Conservation (phyloP, 805 yeast species). For the Yarrowia sp. region DNA sequence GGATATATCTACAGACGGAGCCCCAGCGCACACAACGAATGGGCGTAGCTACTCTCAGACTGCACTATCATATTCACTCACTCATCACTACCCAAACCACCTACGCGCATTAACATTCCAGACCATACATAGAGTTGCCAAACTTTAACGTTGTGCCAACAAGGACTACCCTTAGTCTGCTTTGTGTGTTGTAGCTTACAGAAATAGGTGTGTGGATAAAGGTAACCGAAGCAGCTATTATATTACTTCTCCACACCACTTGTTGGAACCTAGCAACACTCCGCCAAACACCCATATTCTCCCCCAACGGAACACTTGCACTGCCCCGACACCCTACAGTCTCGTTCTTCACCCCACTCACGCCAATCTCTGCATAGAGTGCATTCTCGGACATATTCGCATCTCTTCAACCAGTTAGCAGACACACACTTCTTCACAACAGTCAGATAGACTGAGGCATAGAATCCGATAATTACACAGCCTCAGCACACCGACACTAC, state of each 20-base stretch:
- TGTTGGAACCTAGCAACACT: neutral
- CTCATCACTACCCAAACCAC: constrained; percentile 7
- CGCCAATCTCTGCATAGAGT: constrained; percentile 18
- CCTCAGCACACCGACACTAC: neutral
- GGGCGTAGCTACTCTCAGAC: neutral
- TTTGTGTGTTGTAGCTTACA: neutral
- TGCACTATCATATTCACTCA: neutral
- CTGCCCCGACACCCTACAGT: no score
- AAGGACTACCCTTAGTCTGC: constrained; percentile 10
- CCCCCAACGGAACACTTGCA: no score
- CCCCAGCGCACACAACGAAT: neutral
- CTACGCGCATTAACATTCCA: constrained; percentile 25
- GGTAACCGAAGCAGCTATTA: neutral
- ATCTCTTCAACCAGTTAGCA: neutral
- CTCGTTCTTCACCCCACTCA: neutral
- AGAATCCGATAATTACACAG: neutral
- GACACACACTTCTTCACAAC: neutral
- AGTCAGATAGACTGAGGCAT: neutral
- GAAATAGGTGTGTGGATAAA: constrained; percentile 1
- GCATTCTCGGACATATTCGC: constrained; percentile 10
- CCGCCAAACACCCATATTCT: neutral
- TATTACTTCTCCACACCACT: neutral
- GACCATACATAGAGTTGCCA: neutral
- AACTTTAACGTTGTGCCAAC: constrained; percentile 18
- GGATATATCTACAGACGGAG: neutral